Percentiles rank a stretch among this genome's conserved stretches.
Conservation (phyloP, 208 protist genomes). For the Borovskyia barvae region DNA sequence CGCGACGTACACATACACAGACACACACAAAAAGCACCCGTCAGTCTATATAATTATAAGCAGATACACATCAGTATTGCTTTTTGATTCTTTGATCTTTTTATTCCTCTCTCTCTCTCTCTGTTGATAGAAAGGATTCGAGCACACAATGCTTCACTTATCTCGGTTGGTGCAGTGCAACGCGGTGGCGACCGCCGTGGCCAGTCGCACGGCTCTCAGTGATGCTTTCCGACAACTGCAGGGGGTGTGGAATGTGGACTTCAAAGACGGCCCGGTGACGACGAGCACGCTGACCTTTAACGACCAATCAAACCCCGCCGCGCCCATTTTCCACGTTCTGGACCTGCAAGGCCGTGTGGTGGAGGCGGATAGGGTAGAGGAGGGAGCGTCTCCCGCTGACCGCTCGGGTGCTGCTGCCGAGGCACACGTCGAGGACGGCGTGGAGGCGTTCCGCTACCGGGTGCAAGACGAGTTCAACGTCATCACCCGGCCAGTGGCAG, state of each 20-base stretch:
- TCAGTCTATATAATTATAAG: no score
- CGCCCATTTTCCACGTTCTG: conserved; percentile 62
- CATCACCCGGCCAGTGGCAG: conserved; percentile 26
- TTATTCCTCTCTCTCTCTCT: not conserved
- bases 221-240: conserved; percentile 42
- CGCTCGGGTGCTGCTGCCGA: no score
- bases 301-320: conserved; percentile 27
- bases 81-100: not conserved
- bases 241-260: conserved; percentile 71
- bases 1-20: no score
- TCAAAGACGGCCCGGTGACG: conserved; percentile 38
- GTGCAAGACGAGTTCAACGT: conserved; percentile 19
- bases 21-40: no score
- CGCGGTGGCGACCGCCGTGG: conserved; percentile 21
- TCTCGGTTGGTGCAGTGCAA: conserved; percentile 14
- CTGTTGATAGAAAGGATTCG: not conserved
- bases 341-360: conserved; percentile 53
- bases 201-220: conserved; percentile 21
- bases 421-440: conserved; percentile 12
- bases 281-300: conserved; percentile 54
- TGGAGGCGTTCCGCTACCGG: conserved; percentile 24
- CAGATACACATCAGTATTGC: conserved; percentile 1
- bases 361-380: conserved; percentile 5
- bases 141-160: conserved; percentile 26
- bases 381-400: no score